A percentile compares a stretch with the other conserved stretches of the same genome.
These are phyloP conservation scores for Berberis vulgaris DNA, from an alignment of 164 flowering plant genomes.

Conservation along the genomic window DNA sequence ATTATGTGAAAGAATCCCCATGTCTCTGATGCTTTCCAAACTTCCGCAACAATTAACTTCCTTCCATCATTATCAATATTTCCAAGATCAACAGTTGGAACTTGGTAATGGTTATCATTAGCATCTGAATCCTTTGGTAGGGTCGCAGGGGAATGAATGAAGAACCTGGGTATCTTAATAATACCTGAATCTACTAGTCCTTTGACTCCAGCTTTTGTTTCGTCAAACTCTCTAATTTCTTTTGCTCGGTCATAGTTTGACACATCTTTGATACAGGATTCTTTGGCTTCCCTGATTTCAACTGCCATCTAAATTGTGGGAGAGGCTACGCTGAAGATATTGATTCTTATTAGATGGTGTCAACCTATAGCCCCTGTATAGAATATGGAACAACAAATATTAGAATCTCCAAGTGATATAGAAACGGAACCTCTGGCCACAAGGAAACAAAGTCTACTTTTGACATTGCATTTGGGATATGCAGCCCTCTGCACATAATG, in stretches of 20 bases:
- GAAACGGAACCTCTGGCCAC: no score
- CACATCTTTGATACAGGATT: background rate
- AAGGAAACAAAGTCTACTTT: no score
- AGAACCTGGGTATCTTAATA: conserved; percentile 11
- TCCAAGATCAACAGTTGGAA: conserved; percentile 6
- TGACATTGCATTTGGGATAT: no score
- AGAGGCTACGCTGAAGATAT: background rate
- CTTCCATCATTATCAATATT: conserved; percentile 1
- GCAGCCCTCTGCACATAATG: no score
- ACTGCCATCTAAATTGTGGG: background rate
- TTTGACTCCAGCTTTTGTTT: conserved; percentile 24
- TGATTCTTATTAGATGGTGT: no score
- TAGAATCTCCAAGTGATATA: no score
- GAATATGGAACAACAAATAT: no score
- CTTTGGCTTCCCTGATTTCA: background rate
- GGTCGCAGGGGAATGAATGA: conserved; percentile 10
- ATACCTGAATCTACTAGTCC: conserved; percentile 19
- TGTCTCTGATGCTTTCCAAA: conserved; percentile 12
- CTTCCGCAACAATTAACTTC: conserved; percentile 5
- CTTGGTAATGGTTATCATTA: background rate
- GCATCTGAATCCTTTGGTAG: conserved; percentile 1
- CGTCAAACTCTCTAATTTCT: conserved; percentile 21
- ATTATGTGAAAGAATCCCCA: conserved; percentile 21
- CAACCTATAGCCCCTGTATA: no score
- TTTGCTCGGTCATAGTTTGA: conserved; percentile 5